These are phyloP conservation scores for Cytidiella melzeri DNA, from an alignment of 768 basidiomycete species.

Conservation along the genomic window DNA sequence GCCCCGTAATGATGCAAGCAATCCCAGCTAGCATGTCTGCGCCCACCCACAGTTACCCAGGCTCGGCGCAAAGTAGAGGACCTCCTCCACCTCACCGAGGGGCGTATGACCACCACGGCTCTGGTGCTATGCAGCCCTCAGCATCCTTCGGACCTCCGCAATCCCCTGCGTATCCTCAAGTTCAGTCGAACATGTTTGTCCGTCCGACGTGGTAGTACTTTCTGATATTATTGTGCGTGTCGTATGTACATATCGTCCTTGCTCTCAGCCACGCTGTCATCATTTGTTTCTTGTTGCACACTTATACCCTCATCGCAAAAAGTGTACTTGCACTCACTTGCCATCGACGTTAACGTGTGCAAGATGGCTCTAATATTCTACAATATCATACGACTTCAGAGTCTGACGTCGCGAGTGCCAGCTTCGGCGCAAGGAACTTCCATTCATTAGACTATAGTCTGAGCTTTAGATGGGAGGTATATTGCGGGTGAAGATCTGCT, in stretches of 20 bases:
- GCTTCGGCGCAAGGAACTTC: neutral
- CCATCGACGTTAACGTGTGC: neutral
- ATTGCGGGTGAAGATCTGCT: neutral
- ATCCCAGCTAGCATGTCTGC: constrained; percentile 19
- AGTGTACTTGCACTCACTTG: neutral
- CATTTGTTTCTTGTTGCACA: neutral
- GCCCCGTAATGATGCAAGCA: constrained; percentile 60
- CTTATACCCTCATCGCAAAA: neutral
- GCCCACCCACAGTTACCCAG: constrained; percentile 27
- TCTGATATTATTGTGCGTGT: constrained; percentile 6
- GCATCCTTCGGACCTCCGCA: constrained; percentile 17
- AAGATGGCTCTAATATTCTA: neutral
- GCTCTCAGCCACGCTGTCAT: constrained; percentile 14
- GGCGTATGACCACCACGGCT: constrained; percentile 12
- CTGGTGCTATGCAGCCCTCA: constrained; percentile 23
- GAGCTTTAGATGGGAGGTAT: neutral
- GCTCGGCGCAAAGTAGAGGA: constrained; percentile 29
- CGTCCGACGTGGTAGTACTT: constrained; percentile 44
- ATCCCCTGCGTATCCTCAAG: constrained; percentile 33
- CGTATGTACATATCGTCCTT: constrained; percentile 12
- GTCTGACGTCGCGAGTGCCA: neutral
- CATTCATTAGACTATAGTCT: too few species aligned
- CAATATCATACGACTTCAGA: neutral
- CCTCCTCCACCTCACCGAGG: constrained; percentile 25
- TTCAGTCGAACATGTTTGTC: constrained; percentile 36